A percentile compares a stretch with the other conserved stretches of the same genome.
These are phyloP conservation scores for Yarrowia sp. DNA, from an alignment of 805 yeast genomes.

Conservation along the genomic window DNA sequence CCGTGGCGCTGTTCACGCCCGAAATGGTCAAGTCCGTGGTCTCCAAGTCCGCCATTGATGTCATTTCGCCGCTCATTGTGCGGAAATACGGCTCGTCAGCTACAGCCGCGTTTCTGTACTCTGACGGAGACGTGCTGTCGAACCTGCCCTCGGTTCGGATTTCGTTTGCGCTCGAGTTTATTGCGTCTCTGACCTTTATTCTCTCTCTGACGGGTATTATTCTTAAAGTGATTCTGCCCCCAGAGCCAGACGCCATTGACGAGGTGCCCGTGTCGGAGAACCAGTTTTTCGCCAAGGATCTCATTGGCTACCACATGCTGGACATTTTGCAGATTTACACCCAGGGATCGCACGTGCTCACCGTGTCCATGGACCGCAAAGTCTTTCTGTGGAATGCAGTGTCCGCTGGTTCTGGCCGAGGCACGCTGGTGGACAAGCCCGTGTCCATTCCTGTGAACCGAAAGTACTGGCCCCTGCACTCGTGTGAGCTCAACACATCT, in stretches of 20 bases:
- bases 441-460: conserved; percentile 54
- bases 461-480: conserved; percentile 68
- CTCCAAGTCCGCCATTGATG: conserved; percentile 3
- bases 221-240: conserved; percentile 53
- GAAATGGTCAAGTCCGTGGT: conserved; percentile 1
- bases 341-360: conserved; percentile 55
- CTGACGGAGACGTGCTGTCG: conserved; percentile 25
- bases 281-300: conserved; percentile 52
- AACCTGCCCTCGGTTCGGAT: conserved; percentile 34
- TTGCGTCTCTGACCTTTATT: conserved; percentile 59
- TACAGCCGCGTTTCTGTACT: conserved; percentile 19
- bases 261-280: conserved; percentile 43
- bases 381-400: conserved; percentile 67
- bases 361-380: conserved; percentile 76
- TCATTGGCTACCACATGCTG: conserved; percentile 61
- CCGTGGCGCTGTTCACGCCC: conserved; percentile 29
- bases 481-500: conserved; percentile 51
- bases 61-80: conserved; percentile 33
- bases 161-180: conserved; percentile 57
- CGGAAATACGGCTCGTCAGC: conserved; percentile 26
- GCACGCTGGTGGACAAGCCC: conserved; percentile 52
- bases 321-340: conserved; percentile 63
- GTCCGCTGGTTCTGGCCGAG: conserved; percentile 3
- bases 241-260: conserved; percentile 43
- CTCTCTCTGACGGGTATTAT: conserved; percentile 58